phyloP scores from a whole-genome alignment of 257 asterid species.

The Capsicum pubescens region DNA sequence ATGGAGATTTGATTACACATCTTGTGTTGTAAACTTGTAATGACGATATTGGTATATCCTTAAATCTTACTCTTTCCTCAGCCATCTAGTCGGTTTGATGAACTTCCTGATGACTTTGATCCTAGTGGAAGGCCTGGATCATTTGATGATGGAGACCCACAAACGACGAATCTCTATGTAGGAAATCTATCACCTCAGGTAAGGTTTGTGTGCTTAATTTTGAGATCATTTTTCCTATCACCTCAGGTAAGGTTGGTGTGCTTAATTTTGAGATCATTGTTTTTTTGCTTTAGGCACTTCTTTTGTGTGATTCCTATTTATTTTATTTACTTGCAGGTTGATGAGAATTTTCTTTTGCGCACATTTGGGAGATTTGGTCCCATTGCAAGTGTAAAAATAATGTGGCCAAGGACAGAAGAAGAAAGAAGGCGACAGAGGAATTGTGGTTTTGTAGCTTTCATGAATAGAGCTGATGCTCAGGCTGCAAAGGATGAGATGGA shows the following conservation, averaged over 20 bases:
- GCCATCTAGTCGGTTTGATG: conserved; percentile 92
- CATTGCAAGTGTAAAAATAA: conserved; percentile 93
- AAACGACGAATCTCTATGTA: conserved; percentile 89
- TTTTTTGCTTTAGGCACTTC: not conserved
- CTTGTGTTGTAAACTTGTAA: not conserved
- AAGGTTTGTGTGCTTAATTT: conserved; percentile 22
- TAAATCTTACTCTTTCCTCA: conserved; percentile 41
- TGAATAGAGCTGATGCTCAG: conserved; percentile 92
- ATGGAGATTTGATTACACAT: conserved; percentile 14
- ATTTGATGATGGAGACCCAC: conserved; percentile 98
- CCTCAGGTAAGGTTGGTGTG: conserved; percentile 65
- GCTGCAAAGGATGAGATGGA: conserved; percentile 99
- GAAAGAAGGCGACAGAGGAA: conserved; percentile 84
- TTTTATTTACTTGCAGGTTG: conserved; percentile 58
- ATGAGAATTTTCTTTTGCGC: conserved; percentile 89
- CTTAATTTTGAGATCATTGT: not conserved
- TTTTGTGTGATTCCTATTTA: conserved; percentile 13
- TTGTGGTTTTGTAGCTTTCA: conserved; percentile 96
- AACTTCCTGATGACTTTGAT: conserved; percentile 93
- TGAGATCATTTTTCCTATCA: conserved; percentile 41
- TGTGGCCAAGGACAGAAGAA: conserved; percentile 99
- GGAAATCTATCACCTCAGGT: conserved; percentile 96
- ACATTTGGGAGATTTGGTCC: conserved; percentile 99
- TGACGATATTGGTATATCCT: conserved; percentile 23
- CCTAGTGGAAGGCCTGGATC: conserved; percentile 85